These are phyloP conservation scores for Prasinococcaceae sp. DNA, from an alignment of 139 green algal species.

Conservation along the genomic window DNA sequence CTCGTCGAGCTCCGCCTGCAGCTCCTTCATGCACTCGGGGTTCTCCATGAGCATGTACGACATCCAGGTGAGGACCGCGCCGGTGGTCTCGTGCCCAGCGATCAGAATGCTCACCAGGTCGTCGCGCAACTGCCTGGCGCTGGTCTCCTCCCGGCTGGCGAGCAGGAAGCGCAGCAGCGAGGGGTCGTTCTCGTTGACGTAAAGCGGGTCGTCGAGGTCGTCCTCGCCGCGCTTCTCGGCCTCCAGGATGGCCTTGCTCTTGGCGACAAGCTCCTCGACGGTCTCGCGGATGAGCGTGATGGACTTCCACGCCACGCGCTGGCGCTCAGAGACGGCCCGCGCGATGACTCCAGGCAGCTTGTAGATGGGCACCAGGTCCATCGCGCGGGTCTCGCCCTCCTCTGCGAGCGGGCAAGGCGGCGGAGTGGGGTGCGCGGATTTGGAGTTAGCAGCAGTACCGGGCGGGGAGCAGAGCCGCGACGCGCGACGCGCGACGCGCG, in stretches of 20 bases:
- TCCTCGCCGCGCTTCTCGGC: conserved; percentile 59
- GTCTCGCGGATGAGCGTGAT: conserved; percentile 65
- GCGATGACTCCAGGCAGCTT: conserved; percentile 29
- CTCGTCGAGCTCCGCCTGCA: conserved; percentile 71
- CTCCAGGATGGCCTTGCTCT: conserved; percentile 84
- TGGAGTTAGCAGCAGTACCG: too few species aligned
- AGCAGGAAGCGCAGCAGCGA: conserved; percentile 91
- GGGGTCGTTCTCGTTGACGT: conserved; percentile 80
- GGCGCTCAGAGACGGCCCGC: not conserved
- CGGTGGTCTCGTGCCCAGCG: conserved; percentile 97
- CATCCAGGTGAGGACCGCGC: conserved; percentile 90
- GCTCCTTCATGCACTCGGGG: conserved; percentile 29
- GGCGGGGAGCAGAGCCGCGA: too few species aligned
- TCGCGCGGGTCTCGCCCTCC: conserved; percentile 89
- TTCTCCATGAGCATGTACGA: conserved; percentile 69
- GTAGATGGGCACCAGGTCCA: conserved; percentile 89
- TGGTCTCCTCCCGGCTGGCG: conserved; percentile 78
- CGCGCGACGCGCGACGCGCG: too few species aligned
- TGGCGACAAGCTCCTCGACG: conserved; percentile 75
- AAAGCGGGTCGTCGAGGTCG: conserved; percentile 27
- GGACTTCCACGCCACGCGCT: not conserved
- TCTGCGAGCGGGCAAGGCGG: too few species aligned
- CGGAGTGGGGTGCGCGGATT: too few species aligned
- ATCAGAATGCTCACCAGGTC: conserved; percentile 98
- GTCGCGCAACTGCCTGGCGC: conserved; percentile 70